phyloP scores from a whole-genome alignment of 1,284 basidiomycete species.

The Marasmius sp. region DNA sequence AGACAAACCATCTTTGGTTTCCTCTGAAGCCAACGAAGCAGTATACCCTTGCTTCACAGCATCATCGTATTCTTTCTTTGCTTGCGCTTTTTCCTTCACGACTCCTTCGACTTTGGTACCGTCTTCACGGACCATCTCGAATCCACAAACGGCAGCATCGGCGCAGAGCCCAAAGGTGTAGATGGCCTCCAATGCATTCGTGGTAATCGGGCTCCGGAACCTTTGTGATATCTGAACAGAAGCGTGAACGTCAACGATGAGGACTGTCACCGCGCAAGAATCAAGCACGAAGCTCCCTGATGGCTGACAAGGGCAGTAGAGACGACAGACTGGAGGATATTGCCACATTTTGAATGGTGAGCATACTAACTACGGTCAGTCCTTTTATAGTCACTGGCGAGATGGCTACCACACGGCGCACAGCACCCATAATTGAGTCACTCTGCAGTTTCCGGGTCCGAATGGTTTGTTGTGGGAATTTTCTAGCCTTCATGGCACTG shows the following conservation, averaged over 20 bases:
- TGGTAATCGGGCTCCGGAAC: neutral
- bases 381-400: too few species aligned
- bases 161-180: constrained; percentile 1
- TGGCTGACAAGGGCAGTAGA: too few species aligned
- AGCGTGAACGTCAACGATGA: neutral
- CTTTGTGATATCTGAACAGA: neutral
- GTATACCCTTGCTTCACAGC: constrained; percentile 7
- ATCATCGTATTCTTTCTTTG: constrained; percentile 1
- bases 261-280: neutral
- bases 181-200: neutral
- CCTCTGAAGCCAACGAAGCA: constrained; percentile 2
- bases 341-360: too few species aligned
- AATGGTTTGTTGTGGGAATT: too few species aligned
- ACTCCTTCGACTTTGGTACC: constrained; percentile 11
- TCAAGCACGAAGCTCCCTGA: neutral
- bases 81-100: constrained; percentile 9
- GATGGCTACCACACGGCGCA: too few species aligned
- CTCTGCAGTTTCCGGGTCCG: too few species aligned
- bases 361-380: too few species aligned
- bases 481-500: too few species aligned
- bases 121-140: constrained; percentile 8
- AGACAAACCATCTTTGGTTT: constrained; percentile 10
- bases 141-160: constrained; percentile 15
- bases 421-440: too few species aligned
- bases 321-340: too few species aligned